phyloP scores from a whole-genome alignment of 164 flowering plant genomes.

The Paratinospora sagittata region DNA sequence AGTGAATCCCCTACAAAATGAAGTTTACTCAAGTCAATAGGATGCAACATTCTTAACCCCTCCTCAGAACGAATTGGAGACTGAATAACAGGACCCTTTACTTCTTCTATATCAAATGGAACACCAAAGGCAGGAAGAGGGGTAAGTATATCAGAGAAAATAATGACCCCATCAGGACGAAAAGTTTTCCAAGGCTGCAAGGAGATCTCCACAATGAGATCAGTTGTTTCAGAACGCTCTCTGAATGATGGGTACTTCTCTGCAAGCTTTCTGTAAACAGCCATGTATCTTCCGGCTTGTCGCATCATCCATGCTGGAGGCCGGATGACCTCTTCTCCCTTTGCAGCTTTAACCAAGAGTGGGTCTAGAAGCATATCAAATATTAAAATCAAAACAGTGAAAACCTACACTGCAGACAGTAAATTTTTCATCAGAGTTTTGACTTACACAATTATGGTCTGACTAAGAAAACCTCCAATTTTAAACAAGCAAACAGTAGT shows the following conservation, averaged over 20 bases:
- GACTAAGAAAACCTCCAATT: neutral
- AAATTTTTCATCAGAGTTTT: neutral
- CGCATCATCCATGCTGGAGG: conserved; percentile 99
- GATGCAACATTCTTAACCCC: conserved; percentile 69
- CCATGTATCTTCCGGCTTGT: conserved; percentile 99
- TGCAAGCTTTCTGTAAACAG: conserved; percentile 81
- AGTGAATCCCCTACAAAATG: conserved; percentile 91
- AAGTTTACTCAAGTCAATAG: conserved; percentile 75
- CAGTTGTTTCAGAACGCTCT: conserved; percentile 96
- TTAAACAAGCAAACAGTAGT: neutral
- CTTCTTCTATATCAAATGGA: conserved; percentile 91
- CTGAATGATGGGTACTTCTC: conserved; percentile 94
- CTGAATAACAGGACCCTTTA: conserved; percentile 82
- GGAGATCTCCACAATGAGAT: conserved; percentile 98
- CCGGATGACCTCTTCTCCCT: conserved; percentile 68
- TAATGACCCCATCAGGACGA: conserved; percentile 90
- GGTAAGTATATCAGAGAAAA: conserved; percentile 96
- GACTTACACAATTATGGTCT: neutral
- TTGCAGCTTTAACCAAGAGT: conserved; percentile 88
- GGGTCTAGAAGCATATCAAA: conserved; percentile 48
- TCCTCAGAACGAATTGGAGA: conserved; percentile 77
- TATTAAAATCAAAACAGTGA: neutral
- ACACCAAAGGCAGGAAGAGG: conserved; percentile 98
- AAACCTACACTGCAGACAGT: neutral
- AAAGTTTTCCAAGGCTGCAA: conserved; percentile 99